Evolutionary conservation across 176 grass and related monocot genomes (phyloP).

Genomic region (Eragrostis nindensis): DNA sequence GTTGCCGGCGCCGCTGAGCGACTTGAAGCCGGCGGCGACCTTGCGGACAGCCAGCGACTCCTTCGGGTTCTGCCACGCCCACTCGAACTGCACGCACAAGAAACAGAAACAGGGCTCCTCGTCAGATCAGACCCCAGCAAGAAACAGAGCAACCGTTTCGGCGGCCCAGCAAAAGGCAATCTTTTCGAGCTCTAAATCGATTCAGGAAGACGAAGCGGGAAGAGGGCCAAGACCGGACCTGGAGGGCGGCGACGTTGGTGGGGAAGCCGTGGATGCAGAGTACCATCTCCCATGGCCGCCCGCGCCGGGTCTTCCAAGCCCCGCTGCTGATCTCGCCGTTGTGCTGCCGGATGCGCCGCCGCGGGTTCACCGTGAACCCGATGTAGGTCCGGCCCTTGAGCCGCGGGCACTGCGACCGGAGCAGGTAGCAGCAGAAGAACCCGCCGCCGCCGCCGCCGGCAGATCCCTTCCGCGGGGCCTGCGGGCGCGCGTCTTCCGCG

Average conservation of each 20-base stretch:
- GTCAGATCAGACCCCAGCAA: neutral
- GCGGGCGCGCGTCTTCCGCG: neutral
- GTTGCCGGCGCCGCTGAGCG: constrained; percentile 71
- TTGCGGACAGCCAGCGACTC: constrained; percentile 87
- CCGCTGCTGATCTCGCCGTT: constrained; percentile 89
- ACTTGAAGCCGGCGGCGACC: constrained; percentile 80
- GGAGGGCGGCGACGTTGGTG: constrained; percentile 82
- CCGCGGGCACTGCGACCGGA: constrained; percentile 74
- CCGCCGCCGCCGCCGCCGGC: neutral
- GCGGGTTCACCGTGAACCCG: constrained; percentile 91
- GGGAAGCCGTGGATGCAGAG: constrained; percentile 94
- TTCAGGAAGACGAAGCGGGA: neutral
- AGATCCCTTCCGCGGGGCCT: neutral
- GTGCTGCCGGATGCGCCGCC: constrained; percentile 88
- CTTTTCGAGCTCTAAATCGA: neutral
- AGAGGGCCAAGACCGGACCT: constrained; percentile 12
- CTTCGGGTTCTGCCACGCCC: constrained; percentile 94
- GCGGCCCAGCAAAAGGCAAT: neutral
- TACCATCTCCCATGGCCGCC: constrained; percentile 94
- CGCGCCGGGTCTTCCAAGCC: constrained; percentile 65
- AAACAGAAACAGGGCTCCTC: neutral
- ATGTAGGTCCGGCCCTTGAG: constrained; percentile 80
- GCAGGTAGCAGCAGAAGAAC: constrained; percentile 95
- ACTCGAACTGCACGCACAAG: constrained; percentile 78
- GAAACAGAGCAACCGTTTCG: neutral